Conservation (phyloP, 345 rosid genomes). For the Triadica sebifera region DNA sequence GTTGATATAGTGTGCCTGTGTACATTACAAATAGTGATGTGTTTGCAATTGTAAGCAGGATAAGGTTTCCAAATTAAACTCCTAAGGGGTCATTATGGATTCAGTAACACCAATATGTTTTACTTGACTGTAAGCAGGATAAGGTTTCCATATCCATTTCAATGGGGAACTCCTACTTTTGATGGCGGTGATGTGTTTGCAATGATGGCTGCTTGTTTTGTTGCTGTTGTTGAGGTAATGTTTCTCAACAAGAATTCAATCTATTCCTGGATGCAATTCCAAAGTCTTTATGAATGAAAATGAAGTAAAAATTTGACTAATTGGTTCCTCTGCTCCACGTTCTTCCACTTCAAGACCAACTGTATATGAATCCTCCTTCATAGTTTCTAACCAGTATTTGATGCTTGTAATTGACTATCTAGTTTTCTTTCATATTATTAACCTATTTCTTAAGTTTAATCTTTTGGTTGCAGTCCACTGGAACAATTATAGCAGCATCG, state of each 20-base stretch:
- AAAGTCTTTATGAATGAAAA: not conserved
- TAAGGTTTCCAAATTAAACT: not conserved
- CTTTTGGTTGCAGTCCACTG: slow-evolving; percentile 25
- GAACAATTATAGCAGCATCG: slow-evolving; percentile 29
- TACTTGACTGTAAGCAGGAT: slow-evolving; percentile 46
- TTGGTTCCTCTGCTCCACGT: too few species aligned
- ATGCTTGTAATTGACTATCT: too few species aligned
- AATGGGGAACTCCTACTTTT: slow-evolving; percentile 77
- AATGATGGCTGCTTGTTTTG: slow-evolving; percentile 72
- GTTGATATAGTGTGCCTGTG: too few species aligned
- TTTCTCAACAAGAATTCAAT: slow-evolving; percentile 1
- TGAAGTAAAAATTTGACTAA: not conserved
- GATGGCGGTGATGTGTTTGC: slow-evolving; percentile 59
- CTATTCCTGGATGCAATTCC: not conserved
- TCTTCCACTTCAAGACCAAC: too few species aligned
- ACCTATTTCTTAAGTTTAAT: not conserved
- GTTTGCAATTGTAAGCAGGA: not conserved
- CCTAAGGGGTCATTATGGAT: not conserved
- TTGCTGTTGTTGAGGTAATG: slow-evolving; percentile 70
- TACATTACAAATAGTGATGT: too few species aligned
- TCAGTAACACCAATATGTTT: slow-evolving; percentile 2
- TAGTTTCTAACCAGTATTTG: too few species aligned
- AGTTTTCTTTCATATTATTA: not conserved
- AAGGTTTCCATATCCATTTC: slow-evolving; percentile 78
- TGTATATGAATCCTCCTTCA: too few species aligned